These are phyloP conservation scores for Didymella pomorum DNA, from an alignment of 2,329 filamentous ascomycete species.

Conservation along the genomic window DNA sequence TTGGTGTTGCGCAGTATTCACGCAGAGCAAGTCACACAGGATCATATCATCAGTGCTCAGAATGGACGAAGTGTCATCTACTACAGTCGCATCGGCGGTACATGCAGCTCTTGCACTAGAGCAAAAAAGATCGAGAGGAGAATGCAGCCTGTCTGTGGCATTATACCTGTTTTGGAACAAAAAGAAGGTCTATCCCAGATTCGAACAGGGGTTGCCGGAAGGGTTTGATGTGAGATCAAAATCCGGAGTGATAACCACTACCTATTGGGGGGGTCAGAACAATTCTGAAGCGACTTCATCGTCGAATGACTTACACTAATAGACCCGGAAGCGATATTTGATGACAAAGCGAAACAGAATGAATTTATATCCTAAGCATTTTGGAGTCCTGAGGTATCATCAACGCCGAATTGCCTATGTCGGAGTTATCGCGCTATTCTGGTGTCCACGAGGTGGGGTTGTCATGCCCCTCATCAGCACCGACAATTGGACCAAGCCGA, in stretches of 20 bases:
- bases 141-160: no score
- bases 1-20: neutral
- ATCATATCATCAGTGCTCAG: neutral
- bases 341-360: neutral
- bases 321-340: neutral
- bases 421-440: neutral
- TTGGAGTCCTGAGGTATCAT: no score
- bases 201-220: conserved; percentile 44
- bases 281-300: neutral
- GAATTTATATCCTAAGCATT: neutral
- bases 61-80: no score
- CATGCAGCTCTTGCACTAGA: neutral
- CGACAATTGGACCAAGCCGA: neutral
- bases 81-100: neutral
- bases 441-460: neutral
- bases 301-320: conserved; percentile 1
- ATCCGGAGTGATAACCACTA: conserved; percentile 42
- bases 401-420: no score
- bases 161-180: no score
- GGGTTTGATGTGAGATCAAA: conserved; percentile 26
- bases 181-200: conserved; percentile 37
- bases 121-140: neutral
- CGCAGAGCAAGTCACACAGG: no score
- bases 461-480: neutral
- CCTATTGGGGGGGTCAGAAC: conserved; percentile 4